These are phyloP conservation scores for Ganoderma multipileum DNA, from an alignment of 1,284 basidiomycete species.

Conservation along the genomic window DNA sequence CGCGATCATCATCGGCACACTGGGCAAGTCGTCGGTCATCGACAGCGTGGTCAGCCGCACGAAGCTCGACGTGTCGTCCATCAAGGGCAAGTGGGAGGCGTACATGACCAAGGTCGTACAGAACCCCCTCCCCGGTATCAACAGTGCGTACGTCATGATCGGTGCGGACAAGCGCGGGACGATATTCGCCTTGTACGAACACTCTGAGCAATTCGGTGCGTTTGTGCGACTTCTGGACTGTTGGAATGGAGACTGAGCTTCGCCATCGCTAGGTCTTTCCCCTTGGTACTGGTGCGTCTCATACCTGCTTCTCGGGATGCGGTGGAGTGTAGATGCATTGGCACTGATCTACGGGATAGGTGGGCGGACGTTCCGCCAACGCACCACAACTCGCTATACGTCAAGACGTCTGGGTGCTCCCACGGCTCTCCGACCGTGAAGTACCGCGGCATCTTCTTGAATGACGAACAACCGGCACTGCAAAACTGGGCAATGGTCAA, in stretches of 20 bases:
- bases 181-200: constrained; percentile 73
- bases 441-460: constrained; percentile 71
- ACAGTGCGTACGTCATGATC: constrained; percentile 68
- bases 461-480: constrained; percentile 46
- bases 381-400: constrained; percentile 55
- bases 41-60: constrained; percentile 58
- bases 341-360: constrained; percentile 41
- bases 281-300: constrained; percentile 64
- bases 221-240: constrained; percentile 9
- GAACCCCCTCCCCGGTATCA: constrained; percentile 63
- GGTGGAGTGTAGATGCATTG: neutral
- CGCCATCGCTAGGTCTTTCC: constrained; percentile 52
- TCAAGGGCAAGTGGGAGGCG: constrained; percentile 71
- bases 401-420: constrained; percentile 56
- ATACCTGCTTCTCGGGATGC: neutral
- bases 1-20: constrained; percentile 69
- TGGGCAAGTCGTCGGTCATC: constrained; percentile 66
- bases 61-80: constrained; percentile 58
- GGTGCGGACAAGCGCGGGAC: constrained; percentile 73
- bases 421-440: constrained; percentile 76
- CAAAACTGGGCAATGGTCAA: constrained; percentile 66
- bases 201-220: constrained; percentile 74
- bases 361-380: constrained; percentile 74
- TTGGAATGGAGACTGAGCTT: neutral
- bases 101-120: constrained; percentile 59